These are phyloP conservation scores for Plasmodium falciparum DNA, from an alignment of 169 alveolate species.

Conservation along the genomic window DNA sequence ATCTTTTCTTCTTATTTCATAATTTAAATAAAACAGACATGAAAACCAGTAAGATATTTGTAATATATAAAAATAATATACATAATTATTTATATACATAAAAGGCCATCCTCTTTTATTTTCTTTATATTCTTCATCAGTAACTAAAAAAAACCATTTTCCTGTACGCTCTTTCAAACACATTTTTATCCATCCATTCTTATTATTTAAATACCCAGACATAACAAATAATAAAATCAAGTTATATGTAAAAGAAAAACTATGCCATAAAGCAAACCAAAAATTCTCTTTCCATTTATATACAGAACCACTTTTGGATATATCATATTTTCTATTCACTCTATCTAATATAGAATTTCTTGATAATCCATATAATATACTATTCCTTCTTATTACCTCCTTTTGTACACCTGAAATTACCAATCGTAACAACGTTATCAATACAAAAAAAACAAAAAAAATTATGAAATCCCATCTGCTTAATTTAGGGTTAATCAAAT, in stretches of 20 bases:
- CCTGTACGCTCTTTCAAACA: slow-evolving; percentile 66
- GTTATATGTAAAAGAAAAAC: slow-evolving; percentile 53
- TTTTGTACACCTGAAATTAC: slow-evolving; percentile 27
- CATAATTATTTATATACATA: slow-evolving; percentile 44
- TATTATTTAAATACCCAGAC: slow-evolving; percentile 65
- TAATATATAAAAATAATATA: slow-evolving; percentile 53
- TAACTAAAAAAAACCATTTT: slow-evolving; percentile 73
- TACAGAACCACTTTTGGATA: slow-evolving; percentile 34
- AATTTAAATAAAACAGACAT: slow-evolving; percentile 72
- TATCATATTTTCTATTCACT: slow-evolving; percentile 51
- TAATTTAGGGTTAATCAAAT: slow-evolving; percentile 23
- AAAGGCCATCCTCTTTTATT: slow-evolving; percentile 79
- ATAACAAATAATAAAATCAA: slow-evolving; percentile 31
- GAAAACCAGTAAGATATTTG: slow-evolving; percentile 67
- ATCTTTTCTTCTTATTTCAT: slow-evolving; percentile 76
- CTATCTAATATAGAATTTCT: slow-evolving; percentile 30
- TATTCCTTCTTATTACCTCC: slow-evolving; percentile 14
- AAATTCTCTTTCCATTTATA: slow-evolving; percentile 77
- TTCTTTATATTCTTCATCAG: slow-evolving; percentile 72
- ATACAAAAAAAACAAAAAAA: slow-evolving; percentile 17
- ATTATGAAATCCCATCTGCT: slow-evolving; percentile 24
- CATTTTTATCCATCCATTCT: slow-evolving; percentile 69
- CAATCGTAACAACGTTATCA: slow-evolving; percentile 28
- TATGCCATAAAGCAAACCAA: slow-evolving; percentile 76
- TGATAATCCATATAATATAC: slow-evolving; percentile 24